phyloP scores from a whole-genome alignment of 2,329 filamentous ascomycete species.

The Rhexocercosporidium sp. region DNA sequence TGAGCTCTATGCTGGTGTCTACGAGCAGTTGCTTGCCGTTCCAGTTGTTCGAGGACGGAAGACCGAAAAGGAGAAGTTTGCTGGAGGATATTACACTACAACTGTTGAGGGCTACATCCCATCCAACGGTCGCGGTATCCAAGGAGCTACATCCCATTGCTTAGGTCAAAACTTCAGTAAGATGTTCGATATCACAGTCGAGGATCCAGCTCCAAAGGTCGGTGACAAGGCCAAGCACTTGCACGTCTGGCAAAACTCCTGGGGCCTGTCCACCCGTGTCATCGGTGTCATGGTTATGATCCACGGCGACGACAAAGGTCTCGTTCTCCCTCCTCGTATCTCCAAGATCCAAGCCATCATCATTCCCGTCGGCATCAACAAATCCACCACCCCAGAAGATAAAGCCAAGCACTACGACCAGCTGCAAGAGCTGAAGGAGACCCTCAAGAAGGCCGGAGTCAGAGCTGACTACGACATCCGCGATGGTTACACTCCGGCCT shows the following conservation, averaged over 20 bases:
- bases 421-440: constrained; percentile 71
- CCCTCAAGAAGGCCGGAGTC: constrained; percentile 74
- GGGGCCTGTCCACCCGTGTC: constrained; percentile 95
- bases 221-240: constrained; percentile 80
- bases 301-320: constrained; percentile 92
- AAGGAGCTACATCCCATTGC: constrained; percentile 89
- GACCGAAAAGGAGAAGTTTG: constrained; percentile 98
- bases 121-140: constrained; percentile 92
- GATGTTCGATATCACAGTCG: constrained; percentile 98
- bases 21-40: constrained; percentile 91
- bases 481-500: constrained; percentile 90
- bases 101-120: constrained; percentile 98
- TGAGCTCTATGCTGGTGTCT: constrained; percentile 89
- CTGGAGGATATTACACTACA: constrained; percentile 94
- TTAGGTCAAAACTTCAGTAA: constrained; percentile 98
- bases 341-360: constrained; percentile 86
- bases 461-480: constrained; percentile 83
- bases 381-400: constrained; percentile 82
- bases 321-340: constrained; percentile 90
- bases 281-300: constrained; percentile 99
- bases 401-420: constrained; percentile 77
- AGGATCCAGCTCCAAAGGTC: constrained; percentile 77
- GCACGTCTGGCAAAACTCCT: constrained; percentile 98
- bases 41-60: constrained; percentile 92
- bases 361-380: constrained; percentile 91